These are phyloP conservation scores for Wallacemonas collosoma DNA, from an alignment of 208 protist species.

Conservation along the genomic window DNA sequence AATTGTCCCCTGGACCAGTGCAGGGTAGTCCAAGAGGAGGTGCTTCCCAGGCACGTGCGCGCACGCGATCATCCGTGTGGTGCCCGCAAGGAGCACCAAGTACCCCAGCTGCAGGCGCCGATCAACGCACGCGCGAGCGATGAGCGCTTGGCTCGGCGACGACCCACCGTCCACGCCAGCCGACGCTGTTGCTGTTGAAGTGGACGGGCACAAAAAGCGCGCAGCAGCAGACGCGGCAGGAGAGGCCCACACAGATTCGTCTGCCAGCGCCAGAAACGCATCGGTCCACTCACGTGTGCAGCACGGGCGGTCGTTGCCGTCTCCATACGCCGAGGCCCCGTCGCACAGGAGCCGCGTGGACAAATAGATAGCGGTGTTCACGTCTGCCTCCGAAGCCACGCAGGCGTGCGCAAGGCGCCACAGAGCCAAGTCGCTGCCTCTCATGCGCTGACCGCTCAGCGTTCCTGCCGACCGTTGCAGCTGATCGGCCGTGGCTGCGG, in stretches of 20 bases:
- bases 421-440: conserved; percentile 1
- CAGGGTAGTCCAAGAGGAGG: conserved; percentile 47
- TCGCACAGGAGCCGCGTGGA: conserved; percentile 66
- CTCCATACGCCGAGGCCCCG: conserved; percentile 52
- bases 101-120: conserved; percentile 69
- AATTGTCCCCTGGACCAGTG: conserved; percentile 37
- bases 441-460: not conserved
- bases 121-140: conserved; percentile 20
- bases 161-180: not conserved
- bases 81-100: conserved; percentile 51
- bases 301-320: conserved; percentile 84
- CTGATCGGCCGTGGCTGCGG: not conserved
- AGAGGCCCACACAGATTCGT: not conserved
- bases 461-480: not conserved
- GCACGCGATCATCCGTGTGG: conserved; percentile 45
- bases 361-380: conserved; percentile 36
- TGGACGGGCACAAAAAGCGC: not conserved
- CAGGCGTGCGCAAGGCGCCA: conserved; percentile 19
- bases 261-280: conserved; percentile 35
- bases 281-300: conserved; percentile 67
- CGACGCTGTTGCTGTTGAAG: not conserved
- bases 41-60: conserved; percentile 35
- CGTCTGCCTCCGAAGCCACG: not conserved
- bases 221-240: not conserved
- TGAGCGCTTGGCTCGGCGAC: not conserved